A percentile compares a stretch with the other conserved stretches of the same genome.
These are phyloP conservation scores for Diplodia intermedia DNA, from an alignment of 2,329 filamentous ascomycete genomes.

Conservation along the genomic window DNA sequence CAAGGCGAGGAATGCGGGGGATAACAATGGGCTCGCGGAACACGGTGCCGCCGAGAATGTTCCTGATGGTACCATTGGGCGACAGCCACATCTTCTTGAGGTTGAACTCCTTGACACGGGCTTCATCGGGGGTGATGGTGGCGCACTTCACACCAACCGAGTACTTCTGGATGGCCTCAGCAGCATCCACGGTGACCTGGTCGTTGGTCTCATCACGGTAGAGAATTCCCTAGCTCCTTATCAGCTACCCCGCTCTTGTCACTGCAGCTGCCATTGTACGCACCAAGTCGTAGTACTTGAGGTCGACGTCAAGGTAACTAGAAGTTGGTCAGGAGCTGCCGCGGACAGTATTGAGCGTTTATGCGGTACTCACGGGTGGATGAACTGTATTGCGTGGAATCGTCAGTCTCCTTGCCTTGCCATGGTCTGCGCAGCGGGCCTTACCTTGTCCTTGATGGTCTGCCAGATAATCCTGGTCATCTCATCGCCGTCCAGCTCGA, in stretches of 20 bases:
- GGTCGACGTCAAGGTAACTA: conserved; percentile 89
- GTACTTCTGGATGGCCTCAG: conserved; percentile 99
- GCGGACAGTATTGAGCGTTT: not conserved
- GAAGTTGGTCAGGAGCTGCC: conserved; percentile 32
- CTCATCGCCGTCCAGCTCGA: conserved; percentile 92
- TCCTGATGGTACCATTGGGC: conserved; percentile 86
- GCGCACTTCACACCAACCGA: conserved; percentile 98
- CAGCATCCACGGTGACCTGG: conserved; percentile 92
- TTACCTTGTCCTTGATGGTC: conserved; percentile 92
- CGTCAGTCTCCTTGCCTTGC: not conserved
- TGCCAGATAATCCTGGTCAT: conserved; percentile 99
- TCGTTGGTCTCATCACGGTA: conserved; percentile 97
- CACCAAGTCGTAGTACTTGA: conserved; percentile 94
- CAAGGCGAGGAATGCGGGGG: conserved; percentile 86
- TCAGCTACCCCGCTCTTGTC: conserved; percentile 28
- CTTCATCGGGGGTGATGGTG: conserved; percentile 98
- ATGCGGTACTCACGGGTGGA: conserved; percentile 67
- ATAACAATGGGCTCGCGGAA: conserved; percentile 99
- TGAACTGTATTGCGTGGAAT: conserved; percentile 64
- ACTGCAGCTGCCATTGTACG: conserved; percentile 33
- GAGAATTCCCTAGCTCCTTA: conserved; percentile 69
- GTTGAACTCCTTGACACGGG: conserved; percentile 95
- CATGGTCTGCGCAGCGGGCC: conserved; percentile 28
- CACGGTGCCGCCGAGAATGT: conserved; percentile 85
- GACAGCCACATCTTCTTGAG: conserved; percentile 99